Evolutionary conservation across 352 stramenopile species (phyloP).

Genomic region (Phytophthora pluvialis): DNA sequence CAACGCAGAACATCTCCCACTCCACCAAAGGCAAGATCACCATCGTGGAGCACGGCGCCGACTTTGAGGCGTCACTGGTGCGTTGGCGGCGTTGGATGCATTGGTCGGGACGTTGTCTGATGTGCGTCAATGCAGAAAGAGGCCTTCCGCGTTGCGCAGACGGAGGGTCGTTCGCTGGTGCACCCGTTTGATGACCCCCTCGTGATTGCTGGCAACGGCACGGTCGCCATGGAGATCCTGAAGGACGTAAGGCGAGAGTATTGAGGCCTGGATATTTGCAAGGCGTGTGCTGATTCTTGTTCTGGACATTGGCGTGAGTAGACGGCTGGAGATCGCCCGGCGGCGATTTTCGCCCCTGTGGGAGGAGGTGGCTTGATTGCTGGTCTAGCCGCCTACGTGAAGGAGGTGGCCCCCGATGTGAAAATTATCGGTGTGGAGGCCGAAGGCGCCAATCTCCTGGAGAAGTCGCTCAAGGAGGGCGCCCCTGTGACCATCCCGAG

Average conservation of each 20-base stretch:
- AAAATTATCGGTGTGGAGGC: slow-evolving; percentile 98
- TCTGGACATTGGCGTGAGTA: slow-evolving; percentile 14
- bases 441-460: slow-evolving; percentile 95
- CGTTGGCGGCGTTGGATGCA: slow-evolving; percentile 1
- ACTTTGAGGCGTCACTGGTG: slow-evolving; percentile 96
- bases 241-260: slow-evolving; percentile 55
- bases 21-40: slow-evolving; percentile 81
- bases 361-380: slow-evolving; percentile 97
- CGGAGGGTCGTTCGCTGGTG: slow-evolving; percentile 94
- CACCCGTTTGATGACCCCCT: slow-evolving; percentile 98
- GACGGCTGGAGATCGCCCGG: slow-evolving; percentile 87
- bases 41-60: slow-evolving; percentile 95
- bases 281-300: slow-evolving; percentile 11
- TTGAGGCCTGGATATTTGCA: not conserved
- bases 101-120: not conserved
- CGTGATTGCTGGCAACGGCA: slow-evolving; percentile 98
- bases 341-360: slow-evolving; percentile 97
- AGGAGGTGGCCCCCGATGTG: slow-evolving; percentile 85
- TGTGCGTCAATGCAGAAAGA: slow-evolving; percentile 65
- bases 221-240: slow-evolving; percentile 95
- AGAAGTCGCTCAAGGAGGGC: slow-evolving; percentile 83
- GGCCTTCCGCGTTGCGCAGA: slow-evolving; percentile 89
- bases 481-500: slow-evolving; percentile 89
- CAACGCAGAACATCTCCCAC: slow-evolving; percentile 89
- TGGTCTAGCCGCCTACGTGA: slow-evolving; percentile 94